Conservation (phyloP, 140 eudicot genomes). For the Ambrosia hybrid region DNA sequence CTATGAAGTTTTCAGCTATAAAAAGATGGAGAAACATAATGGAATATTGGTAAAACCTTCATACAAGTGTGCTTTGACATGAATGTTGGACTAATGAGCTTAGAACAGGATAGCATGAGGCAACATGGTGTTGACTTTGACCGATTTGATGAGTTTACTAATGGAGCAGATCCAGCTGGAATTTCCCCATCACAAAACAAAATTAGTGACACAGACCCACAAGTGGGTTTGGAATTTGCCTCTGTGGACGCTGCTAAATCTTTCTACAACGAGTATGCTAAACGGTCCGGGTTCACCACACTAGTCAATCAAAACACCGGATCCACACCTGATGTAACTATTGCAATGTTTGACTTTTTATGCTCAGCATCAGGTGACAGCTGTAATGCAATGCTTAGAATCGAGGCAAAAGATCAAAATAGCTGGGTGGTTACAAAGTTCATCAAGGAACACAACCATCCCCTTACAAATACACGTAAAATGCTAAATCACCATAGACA, state of each 20-base stretch:
- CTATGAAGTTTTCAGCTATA: slow-evolving; percentile 15
- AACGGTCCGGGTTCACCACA: slow-evolving; percentile 58
- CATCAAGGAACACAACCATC: slow-evolving; percentile 66
- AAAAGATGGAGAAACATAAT: slow-evolving; percentile 24
- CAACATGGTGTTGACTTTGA: slow-evolving; percentile 50
- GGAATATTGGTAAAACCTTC: slow-evolving; percentile 11
- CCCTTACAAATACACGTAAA: slow-evolving; percentile 34
- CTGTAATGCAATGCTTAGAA: slow-evolving; percentile 66
- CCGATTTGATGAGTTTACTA: slow-evolving; percentile 44
- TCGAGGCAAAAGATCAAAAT: slow-evolving; percentile 47
- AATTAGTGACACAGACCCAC: slow-evolving; percentile 44
- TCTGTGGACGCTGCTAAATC: slow-evolving; percentile 63
- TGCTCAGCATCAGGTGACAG: slow-evolving; percentile 49
- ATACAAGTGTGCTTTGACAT: slow-evolving; percentile 31
- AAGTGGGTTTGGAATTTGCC: slow-evolving; percentile 66
- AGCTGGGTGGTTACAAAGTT: slow-evolving; percentile 64
- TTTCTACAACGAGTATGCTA: slow-evolving; percentile 74
- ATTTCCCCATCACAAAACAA: slow-evolving; percentile 41
- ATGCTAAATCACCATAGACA: slow-evolving; percentile 44
- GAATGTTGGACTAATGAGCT: slow-evolving; percentile 47
- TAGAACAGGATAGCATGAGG: slow-evolving; percentile 50
- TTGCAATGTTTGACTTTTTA: slow-evolving; percentile 35
- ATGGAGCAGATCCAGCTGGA: slow-evolving; percentile 40
- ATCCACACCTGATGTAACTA: slow-evolving; percentile 37
- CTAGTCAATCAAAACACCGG: slow-evolving; percentile 36